Evolutionary conservation across 73 alveolate species (phyloP).

Genomic region (Paramecium pentaurelia): DNA sequence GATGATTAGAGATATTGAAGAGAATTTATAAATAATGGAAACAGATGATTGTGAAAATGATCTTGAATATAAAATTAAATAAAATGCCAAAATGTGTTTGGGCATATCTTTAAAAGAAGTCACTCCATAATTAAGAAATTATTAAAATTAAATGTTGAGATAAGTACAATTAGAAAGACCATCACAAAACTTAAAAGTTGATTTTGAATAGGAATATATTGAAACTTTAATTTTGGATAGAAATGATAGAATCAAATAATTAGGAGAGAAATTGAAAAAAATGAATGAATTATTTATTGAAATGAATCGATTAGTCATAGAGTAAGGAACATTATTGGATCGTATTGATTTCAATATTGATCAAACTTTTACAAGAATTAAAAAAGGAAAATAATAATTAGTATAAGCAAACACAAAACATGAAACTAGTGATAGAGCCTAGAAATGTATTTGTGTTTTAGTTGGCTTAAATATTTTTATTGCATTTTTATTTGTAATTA

Average conservation of each 20-base stretch:
- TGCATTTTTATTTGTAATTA: not conserved
- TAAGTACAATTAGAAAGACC: conserved; percentile 20
- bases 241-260: not conserved
- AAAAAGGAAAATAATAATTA: conserved; percentile 8
- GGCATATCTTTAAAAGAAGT: not conserved
- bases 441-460: conserved; percentile 18
- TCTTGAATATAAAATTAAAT: not conserved
- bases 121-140: not conserved
- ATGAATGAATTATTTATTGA: conserved; percentile 10
- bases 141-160: not conserved
- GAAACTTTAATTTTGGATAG: not conserved
- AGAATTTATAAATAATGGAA: not conserved
- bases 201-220: not conserved
- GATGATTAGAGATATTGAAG: conserved; percentile 30
- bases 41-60: conserved; percentile 10
- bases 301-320: conserved; percentile 25
- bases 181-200: not conserved
- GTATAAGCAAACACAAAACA: not conserved
- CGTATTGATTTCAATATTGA: conserved; percentile 20
- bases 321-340: conserved; percentile 5
- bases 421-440: not conserved
- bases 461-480: conserved; percentile 16
- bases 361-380: not conserved
- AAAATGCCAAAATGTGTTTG: conserved; percentile 21
- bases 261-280: conserved; percentile 21